Conservation (phyloP, 108 stramenopile species). For the Nitzschia inconspicua region DNA sequence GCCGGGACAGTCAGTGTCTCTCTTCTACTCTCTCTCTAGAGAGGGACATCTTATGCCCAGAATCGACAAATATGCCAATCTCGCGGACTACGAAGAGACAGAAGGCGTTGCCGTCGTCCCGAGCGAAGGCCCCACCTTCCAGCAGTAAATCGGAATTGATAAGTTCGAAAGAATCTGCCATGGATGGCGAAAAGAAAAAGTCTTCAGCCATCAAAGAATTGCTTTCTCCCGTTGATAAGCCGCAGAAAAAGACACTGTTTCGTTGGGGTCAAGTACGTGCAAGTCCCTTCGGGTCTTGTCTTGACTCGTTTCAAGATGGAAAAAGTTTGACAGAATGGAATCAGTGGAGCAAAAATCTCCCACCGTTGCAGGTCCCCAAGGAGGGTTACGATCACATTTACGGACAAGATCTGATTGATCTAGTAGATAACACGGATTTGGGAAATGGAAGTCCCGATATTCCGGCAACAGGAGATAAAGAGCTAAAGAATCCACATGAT, state of each 20-base stretch:
- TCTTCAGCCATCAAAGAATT: slow-evolving; percentile 3
- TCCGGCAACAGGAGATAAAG: slow-evolving; percentile 38
- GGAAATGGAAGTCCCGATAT: slow-evolving; percentile 14
- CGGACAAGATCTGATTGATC: slow-evolving; percentile 54
- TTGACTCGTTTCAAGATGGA: slow-evolving; percentile 25
- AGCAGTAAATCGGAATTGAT: too few relatives aligned
- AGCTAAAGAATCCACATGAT: slow-evolving; percentile 48
- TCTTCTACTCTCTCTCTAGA: too few relatives aligned
- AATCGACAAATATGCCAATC: too few relatives aligned
- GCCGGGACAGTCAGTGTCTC: too few relatives aligned
- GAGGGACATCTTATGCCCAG: too few relatives aligned
- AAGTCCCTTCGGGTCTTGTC: slow-evolving; percentile 46
- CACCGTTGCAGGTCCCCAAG: slow-evolving; percentile 41
- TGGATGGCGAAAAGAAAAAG: too few relatives aligned
- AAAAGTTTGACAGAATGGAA: slow-evolving; percentile 30
- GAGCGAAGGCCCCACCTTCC: too few relatives aligned
- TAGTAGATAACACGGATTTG: slow-evolving; percentile 26
- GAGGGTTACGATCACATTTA: slow-evolving; percentile 77
- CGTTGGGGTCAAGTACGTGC: slow-evolving; percentile 56
- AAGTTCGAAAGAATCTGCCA: too few relatives aligned
- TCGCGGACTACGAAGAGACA: too few relatives aligned
- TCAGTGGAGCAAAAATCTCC: slow-evolving; percentile 29
- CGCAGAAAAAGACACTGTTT: slow-evolving; percentile 19
- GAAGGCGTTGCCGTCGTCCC: too few relatives aligned
- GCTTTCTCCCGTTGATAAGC: slow-evolving; percentile 13